Evolutionary conservation across 441 rosid genomes (phyloP).

Genomic region (Populus hybrid): DNA sequence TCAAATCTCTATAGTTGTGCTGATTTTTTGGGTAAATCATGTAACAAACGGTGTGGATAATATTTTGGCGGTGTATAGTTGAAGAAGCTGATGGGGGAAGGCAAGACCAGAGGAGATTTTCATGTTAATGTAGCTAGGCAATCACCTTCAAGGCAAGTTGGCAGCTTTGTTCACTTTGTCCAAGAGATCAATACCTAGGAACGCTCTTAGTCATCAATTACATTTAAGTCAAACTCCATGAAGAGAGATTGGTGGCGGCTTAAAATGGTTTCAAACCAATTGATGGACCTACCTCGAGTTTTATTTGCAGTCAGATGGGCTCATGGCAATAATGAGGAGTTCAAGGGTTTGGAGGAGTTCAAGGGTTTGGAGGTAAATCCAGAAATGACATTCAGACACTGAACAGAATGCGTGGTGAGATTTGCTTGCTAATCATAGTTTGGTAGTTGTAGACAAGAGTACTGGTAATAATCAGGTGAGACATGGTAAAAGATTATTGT

Average conservation of each 20-base stretch:
- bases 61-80: constrained; percentile 12
- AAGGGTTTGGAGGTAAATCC: constrained; percentile 56
- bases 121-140: constrained; percentile 43
- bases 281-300: constrained; percentile 91
- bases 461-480: constrained; percentile 29
- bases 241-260: constrained; percentile 53
- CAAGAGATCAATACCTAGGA: constrained; percentile 67
- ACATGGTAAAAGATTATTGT: constrained; percentile 44
- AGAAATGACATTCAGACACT: constrained; percentile 31
- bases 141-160: constrained; percentile 56
- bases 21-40: constrained; percentile 10
- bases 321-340: constrained; percentile 70
- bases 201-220: constrained; percentile 61
- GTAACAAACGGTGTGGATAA: constrained; percentile 12
- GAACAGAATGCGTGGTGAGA: constrained; percentile 37
- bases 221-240: constrained; percentile 73
- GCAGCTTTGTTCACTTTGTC: constrained; percentile 51
- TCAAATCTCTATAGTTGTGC: constrained; percentile 2
- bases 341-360: constrained; percentile 60
- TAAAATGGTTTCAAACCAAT: constrained; percentile 76
- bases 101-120: constrained; percentile 42
- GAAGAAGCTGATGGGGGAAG: constrained; percentile 45
- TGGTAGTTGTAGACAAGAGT: constrained; percentile 35
- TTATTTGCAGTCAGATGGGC: constrained; percentile 94
- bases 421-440: constrained; percentile 50